Base-by-base conservation (phyloP, 1,284 basidiomycete species). In the Ceratobasidium sp. region DNA sequence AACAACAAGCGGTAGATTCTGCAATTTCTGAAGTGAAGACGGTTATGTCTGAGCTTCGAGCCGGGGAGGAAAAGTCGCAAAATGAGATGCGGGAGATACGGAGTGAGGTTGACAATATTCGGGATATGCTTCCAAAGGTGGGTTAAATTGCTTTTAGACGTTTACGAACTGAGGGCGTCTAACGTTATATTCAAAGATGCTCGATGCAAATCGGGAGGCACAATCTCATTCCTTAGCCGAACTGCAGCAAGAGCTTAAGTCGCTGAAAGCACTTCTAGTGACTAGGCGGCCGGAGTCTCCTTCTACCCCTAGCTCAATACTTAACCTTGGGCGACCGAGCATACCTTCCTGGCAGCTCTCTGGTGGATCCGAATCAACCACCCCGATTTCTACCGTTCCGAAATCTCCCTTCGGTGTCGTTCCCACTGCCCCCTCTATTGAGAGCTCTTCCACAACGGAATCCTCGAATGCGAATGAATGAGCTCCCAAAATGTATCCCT, bases 161-260 rank as follows among this genome's bases (percentile, higher is more conserved):
- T 41, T 19, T 33, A 27, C 1, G 2, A 51, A 15, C 11, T 33
- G 19, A 44, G 47, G 27, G 14, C n/a, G n/a, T 57, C 51, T 17
- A 22, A 73, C 31, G 24, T 67, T 71, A 72, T 41, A 1, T 29
- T 19, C 54, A 51, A 79, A 97, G 94, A 93, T 99, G 92, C 92
- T 99, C 75, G 95, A 98, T 76, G 97, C 95, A 84, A 95, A 94
- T 81, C 93, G 95, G 80, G 92, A 96, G 75, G 87, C 87, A 36
- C 93, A 96, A 81, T 87, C 88, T 19, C 90, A 93, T 77, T 57
- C 75, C 11, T 86, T 97, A 11, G 85, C 87, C 41, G 96, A 97
- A 78, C 86, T 99, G 19, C 97, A 99, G 81, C 91, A 95, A 79
- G 97, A 99, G 82, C 88, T 99, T 79, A 96, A 97, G 81, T 98